phyloP scores from a whole-genome alignment of 176 grass and related monocot species.

The Elymus sibiricus region DNA sequence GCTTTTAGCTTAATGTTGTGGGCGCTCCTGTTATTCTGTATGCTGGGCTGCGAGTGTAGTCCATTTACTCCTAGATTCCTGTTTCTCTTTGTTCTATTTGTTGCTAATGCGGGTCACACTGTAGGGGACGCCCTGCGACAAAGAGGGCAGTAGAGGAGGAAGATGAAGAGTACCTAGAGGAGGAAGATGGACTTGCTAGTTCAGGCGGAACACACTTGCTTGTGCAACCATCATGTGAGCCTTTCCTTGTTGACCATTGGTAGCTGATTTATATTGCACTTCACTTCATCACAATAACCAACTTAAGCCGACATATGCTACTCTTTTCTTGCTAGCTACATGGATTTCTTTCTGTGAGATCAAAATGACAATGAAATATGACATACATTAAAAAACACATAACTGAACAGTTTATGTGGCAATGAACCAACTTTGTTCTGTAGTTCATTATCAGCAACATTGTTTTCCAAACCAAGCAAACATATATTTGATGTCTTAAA shows the following conservation, averaged over 20 bases:
- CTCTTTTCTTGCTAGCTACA: not conserved
- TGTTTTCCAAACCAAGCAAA: not conserved
- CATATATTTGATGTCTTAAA: not conserved
- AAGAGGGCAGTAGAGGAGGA: constrained; percentile 96
- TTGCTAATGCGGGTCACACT: constrained; percentile 24
- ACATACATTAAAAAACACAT: not conserved
- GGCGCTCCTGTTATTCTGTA: not conserved
- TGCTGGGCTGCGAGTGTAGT: not conserved
- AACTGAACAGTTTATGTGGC: not conserved
- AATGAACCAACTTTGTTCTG: not conserved
- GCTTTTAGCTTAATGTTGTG: not conserved
- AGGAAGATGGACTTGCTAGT: constrained; percentile 78
- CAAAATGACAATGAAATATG: not conserved
- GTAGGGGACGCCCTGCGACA: constrained; percentile 84
- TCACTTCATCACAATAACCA: not conserved
- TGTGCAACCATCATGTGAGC: constrained; percentile 83
- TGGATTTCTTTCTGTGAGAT: not conserved
- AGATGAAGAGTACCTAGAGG: constrained; percentile 93
- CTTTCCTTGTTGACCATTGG: not conserved
- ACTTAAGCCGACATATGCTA: not conserved
- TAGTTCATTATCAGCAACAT: not conserved
- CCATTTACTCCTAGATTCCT: not conserved
- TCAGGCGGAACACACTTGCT: constrained; percentile 71
- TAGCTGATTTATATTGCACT: not conserved
- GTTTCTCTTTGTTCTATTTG: not conserved